A percentile compares a stretch with the other conserved stretches of the same genome.
phyloP scores from a whole-genome alignment of 805 yeast genomes.

The Pichia paraexigua region DNA sequence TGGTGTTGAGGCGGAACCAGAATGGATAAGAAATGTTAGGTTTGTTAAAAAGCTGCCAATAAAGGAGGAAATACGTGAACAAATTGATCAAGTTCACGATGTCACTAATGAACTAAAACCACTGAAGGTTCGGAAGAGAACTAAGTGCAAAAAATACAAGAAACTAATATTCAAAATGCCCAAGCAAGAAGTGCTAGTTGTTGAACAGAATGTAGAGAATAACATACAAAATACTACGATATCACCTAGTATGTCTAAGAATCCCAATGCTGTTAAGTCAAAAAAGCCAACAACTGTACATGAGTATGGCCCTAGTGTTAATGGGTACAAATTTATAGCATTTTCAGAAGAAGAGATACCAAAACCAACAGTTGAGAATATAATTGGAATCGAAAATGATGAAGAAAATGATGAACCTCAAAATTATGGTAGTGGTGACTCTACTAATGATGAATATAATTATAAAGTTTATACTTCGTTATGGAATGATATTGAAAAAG shows the following conservation, averaged over 20 bases:
- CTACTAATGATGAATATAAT: constrained; percentile 6
- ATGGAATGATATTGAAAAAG: constrained; percentile 21
- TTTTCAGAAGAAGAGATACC: constrained; percentile 16
- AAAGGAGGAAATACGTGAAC: background rate
- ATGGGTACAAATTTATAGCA: constrained; percentile 38
- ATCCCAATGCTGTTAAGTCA: background rate
- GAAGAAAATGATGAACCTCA: constrained; percentile 1
- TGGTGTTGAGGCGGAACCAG: background rate
- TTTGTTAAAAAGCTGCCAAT: background rate
- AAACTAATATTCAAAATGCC: background rate
- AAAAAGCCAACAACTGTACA: background rate
- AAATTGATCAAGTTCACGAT: background rate
- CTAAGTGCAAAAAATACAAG: background rate
- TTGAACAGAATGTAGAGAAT: background rate
- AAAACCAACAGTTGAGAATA: background rate
- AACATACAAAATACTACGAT: background rate
- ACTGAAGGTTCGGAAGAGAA: background rate
- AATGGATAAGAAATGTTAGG: background rate
- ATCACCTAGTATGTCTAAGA: background rate
- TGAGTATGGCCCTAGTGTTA: constrained; percentile 32
- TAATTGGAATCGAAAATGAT: background rate
- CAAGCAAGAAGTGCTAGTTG: background rate
- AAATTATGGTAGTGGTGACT: background rate
- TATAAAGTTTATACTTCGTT: constrained; percentile 19
- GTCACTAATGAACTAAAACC: background rate